Conservation (phyloP, 1,139 yeast species). For the Scheffersomyces titani region DNA sequence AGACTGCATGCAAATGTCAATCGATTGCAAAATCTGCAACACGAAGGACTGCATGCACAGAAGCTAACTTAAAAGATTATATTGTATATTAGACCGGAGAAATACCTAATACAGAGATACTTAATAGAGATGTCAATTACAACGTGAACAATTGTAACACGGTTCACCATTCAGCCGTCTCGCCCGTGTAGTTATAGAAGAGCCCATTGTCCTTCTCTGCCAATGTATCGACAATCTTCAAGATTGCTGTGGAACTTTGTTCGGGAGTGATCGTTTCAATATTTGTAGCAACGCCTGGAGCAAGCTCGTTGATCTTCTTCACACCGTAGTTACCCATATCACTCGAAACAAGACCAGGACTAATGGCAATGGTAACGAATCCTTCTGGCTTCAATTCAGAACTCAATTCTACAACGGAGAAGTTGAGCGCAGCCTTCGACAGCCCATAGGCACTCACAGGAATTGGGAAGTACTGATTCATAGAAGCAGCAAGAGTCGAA, state of each 20-base stretch:
- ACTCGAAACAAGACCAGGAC: conserved; percentile 34
- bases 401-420: conserved; percentile 18
- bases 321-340: conserved; percentile 17
- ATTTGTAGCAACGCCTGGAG: background rate
- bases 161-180: background rate
- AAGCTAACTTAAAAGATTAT: background rate
- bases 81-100: background rate
- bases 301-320: background rate
- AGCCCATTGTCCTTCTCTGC: background rate
- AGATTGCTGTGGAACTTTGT: background rate
- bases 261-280: background rate
- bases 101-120: background rate
- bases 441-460: conserved; percentile 23
- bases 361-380: conserved; percentile 24
- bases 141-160: background rate
- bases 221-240: background rate
- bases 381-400: conserved; percentile 21
- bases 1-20: background rate
- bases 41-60: background rate
- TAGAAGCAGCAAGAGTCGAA: conserved; percentile 5
- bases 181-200: background rate
- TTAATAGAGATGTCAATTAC: too few relatives aligned
- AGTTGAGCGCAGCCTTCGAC: conserved; percentile 33
- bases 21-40: background rate
- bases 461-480: conserved; percentile 6